phyloP scores from a whole-genome alignment of 306 rosid genomes.

The Lathyrus tuberosus region DNA sequence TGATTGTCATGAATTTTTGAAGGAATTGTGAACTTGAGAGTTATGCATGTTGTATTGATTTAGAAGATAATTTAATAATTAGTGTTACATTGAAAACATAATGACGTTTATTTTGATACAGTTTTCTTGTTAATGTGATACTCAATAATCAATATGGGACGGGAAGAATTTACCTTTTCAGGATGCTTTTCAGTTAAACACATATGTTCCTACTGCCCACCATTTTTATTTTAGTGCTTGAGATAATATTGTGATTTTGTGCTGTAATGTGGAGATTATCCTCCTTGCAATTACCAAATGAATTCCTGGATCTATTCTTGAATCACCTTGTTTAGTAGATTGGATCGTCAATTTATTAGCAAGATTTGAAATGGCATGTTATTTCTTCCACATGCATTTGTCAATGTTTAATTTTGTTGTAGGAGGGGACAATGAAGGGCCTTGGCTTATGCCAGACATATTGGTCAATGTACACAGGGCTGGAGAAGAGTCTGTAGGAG shows the following conservation, averaged over 20 bases:
- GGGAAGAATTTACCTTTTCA: not conserved
- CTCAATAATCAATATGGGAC: not conserved
- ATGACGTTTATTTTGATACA: not conserved
- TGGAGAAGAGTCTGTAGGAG: conserved; percentile 78
- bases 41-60: not conserved
- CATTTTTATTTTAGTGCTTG: not conserved
- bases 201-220: not conserved
- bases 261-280: not conserved
- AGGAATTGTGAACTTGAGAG: not conserved
- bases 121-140: not conserved
- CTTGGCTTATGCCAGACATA: conserved; percentile 83
- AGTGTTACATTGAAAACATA: not conserved
- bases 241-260: not conserved
- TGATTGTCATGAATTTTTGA: not conserved
- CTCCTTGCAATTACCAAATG: not conserved
- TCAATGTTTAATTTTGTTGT: conserved; percentile 40
- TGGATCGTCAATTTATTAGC: not conserved
- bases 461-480: conserved; percentile 80
- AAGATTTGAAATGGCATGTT: not conserved
- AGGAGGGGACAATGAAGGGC: conserved; percentile 94
- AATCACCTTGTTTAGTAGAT: not conserved
- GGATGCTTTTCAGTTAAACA: not conserved
- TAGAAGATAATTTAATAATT: not conserved
- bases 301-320: conserved; percentile 9
- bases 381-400: conserved; percentile 1